Evolutionary conservation across 2,329 filamentous ascomycete genomes (phyloP).

Genomic region (Alternaria arborescens): DNA sequence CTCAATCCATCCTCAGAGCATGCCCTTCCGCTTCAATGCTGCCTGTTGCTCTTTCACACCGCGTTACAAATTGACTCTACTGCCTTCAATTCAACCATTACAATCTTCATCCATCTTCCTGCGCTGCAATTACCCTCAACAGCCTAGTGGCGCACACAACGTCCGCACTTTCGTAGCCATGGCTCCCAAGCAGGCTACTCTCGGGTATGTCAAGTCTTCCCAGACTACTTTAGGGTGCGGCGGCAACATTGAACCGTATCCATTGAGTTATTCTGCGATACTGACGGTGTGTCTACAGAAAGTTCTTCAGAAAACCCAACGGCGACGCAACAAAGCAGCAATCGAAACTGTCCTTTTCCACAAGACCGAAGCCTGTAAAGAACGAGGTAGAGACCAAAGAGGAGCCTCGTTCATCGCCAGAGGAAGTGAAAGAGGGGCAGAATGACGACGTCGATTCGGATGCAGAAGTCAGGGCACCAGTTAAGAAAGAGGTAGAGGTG

Average conservation of each 20-base stretch:
- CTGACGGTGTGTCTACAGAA: slow-evolving; percentile 62
- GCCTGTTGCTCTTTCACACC: slow-evolving; percentile 24
- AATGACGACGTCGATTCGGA: slow-evolving; percentile 26
- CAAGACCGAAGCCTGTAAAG: slow-evolving; percentile 56
- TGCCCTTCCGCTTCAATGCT: slow-evolving; percentile 43
- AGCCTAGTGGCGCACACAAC: slow-evolving; percentile 17
- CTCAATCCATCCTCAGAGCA: slow-evolving; percentile 34
- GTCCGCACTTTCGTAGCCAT: slow-evolving; percentile 42
- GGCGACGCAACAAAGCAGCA: slow-evolving; percentile 73
- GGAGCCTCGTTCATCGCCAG: slow-evolving; percentile 31
- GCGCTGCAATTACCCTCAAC: slow-evolving; percentile 12
- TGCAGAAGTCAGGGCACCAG: slow-evolving; percentile 28
- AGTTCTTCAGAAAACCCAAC: slow-evolving; percentile 79
- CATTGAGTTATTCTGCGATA: neutral
- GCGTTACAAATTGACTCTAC: slow-evolving; percentile 12
- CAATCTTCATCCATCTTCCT: slow-evolving; percentile 12
- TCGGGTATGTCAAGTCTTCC: slow-evolving; percentile 83
- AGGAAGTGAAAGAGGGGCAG: slow-evolving; percentile 25
- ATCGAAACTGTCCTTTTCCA: slow-evolving; percentile 79
- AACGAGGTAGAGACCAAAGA: slow-evolving; percentile 30
- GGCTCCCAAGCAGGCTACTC: slow-evolving; percentile 76
- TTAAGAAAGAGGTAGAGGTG: slow-evolving; percentile 30
- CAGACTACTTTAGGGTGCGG: slow-evolving; percentile 79
- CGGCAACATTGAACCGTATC: slow-evolving; percentile 8
- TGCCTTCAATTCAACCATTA: slow-evolving; percentile 13